Evolutionary conservation across 192 early-diverging fungal genomes (phyloP).

Genomic region (Coemansia sp.): DNA sequence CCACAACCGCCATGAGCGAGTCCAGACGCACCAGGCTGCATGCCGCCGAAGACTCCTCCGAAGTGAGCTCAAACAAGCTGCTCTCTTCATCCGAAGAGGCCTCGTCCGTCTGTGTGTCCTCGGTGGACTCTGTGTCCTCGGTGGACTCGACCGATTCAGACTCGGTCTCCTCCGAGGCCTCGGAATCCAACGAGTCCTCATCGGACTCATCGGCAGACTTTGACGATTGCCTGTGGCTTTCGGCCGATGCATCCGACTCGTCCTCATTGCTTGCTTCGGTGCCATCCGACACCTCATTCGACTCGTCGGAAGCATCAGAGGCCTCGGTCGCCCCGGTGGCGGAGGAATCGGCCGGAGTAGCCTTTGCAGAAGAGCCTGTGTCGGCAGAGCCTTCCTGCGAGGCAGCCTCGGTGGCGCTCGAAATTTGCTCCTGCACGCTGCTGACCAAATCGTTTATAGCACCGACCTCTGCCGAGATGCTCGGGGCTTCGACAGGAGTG

Average conservation of each 20-base stretch:
- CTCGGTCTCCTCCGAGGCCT: slow-evolving; percentile 1
- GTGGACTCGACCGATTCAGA: slow-evolving; percentile 1
- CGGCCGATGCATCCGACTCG: slow-evolving; percentile 6
- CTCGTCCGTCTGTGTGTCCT: neutral
- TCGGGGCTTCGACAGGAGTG: too few relatives aligned
- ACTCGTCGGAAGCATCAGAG: neutral
- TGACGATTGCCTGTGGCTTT: neutral
- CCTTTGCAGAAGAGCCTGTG: neutral
- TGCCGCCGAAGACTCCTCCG: slow-evolving; percentile 4
- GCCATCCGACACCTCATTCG: neutral
- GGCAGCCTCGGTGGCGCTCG: slow-evolving; percentile 1
- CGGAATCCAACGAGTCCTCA: neutral
- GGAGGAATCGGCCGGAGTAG: neutral
- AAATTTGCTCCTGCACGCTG: slow-evolving; percentile 7
- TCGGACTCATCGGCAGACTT: slow-evolving; percentile 7
- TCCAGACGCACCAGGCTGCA: slow-evolving; percentile 5
- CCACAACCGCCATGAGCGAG: neutral
- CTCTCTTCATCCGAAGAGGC: neutral
- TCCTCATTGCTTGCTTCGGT: neutral
- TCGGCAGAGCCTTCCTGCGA: neutral
- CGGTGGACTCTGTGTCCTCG: neutral
- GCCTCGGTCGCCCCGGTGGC: neutral
- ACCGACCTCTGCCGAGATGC: neutral
- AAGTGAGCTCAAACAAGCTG: neutral
- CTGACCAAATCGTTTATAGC: slow-evolving; percentile 1